Percentiles rank a stretch among this genome's conserved stretches.
Conservation (phyloP, 106 monocot genomes). For the Gastrodia elata region DNA sequence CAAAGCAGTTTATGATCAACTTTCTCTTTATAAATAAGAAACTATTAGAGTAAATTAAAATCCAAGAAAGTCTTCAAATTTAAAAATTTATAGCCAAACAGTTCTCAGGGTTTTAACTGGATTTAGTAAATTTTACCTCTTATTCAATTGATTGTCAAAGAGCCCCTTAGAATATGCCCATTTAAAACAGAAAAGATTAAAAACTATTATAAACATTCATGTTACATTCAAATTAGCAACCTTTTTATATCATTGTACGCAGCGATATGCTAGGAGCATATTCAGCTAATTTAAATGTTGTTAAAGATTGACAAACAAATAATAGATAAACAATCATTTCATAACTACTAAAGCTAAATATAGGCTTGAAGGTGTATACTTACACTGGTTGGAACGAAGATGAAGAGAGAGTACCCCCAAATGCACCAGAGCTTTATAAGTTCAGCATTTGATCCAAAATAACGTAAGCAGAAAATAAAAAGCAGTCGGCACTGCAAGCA, state of each 20-base stretch:
- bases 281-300: not conserved
- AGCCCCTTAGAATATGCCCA: too few relatives aligned
- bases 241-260: not conserved
- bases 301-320: not conserved
- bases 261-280: not conserved
- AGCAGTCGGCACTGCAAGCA: conserved; percentile 45
- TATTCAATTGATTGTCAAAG: too few relatives aligned
- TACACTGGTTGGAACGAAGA: conserved; percentile 80
- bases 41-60: too few relatives aligned
- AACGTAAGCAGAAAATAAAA: conserved; percentile 84
- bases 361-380: conserved; percentile 20
- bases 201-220: too few relatives aligned
- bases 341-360: not conserved
- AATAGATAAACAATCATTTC: not conserved
- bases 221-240: not conserved
- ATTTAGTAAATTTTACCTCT: too few relatives aligned
- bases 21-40: too few relatives aligned
- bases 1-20: too few relatives aligned
- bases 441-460: conserved; percentile 52
- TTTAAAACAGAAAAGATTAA: too few relatives aligned
- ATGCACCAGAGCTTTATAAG: conserved; percentile 80
- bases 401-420: conserved; percentile 94
- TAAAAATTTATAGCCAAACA: too few relatives aligned
- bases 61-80: too few relatives aligned
- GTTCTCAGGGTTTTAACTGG: too few relatives aligned